phyloP scores from a whole-genome alignment of 495 filamentous ascomycete species.

The Hypoxylon fragiforme region DNA sequence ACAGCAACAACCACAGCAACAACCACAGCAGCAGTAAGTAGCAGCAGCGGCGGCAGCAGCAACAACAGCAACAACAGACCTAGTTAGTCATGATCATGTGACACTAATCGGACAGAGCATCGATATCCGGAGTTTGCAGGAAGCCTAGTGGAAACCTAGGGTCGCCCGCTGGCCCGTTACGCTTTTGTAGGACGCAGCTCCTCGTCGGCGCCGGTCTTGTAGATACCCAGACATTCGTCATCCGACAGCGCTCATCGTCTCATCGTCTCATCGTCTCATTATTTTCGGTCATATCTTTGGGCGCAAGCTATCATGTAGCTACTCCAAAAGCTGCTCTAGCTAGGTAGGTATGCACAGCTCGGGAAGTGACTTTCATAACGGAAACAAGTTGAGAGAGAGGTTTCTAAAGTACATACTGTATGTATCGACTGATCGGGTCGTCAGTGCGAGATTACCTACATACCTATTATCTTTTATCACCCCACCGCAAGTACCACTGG shows the following conservation, averaged over 20 bases:
- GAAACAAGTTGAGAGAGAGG: constrained; percentile 32
- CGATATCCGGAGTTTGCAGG: constrained; percentile 15
- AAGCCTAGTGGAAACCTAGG: constrained; percentile 29
- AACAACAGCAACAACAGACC: background rate
- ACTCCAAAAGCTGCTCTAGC: constrained; percentile 22
- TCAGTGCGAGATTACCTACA: constrained; percentile 35
- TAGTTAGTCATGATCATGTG: constrained; percentile 26
- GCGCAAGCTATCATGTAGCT: constrained; percentile 23
- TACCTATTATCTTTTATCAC: constrained; percentile 28
- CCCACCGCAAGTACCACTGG: constrained; percentile 20
- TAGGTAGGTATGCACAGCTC: constrained; percentile 11
- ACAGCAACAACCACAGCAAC: constrained; percentile 5
- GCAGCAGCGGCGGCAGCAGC: no score
- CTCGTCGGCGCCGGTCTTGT: constrained; percentile 15
- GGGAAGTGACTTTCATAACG: constrained; percentile 21
- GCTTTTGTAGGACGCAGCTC: constrained; percentile 27
- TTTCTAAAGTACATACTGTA: no score
- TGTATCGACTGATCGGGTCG: constrained; percentile 39
- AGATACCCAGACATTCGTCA: constrained; percentile 32
- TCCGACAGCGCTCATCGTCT: constrained; percentile 30
- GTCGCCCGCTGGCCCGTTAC: constrained; percentile 20
- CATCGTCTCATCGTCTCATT: constrained; percentile 28
- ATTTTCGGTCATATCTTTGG: constrained; percentile 8
- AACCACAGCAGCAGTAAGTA: background rate
- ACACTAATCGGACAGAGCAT: constrained; percentile 17